phyloP scores from a whole-genome alignment of 768 basidiomycete species.

The Mycena epipterygia region DNA sequence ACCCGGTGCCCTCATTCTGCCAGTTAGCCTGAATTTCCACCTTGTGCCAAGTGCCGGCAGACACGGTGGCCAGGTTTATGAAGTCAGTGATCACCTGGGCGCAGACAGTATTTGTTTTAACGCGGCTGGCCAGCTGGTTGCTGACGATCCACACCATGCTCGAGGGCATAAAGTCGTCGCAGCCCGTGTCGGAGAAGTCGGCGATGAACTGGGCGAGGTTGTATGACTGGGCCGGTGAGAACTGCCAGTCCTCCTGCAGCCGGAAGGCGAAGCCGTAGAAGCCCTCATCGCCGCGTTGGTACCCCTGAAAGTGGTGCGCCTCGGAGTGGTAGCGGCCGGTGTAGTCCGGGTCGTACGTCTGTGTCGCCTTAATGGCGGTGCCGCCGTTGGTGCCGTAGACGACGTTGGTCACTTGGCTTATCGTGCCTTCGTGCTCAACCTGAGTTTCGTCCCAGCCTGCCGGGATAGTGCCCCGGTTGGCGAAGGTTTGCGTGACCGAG shows the following conservation, averaged over 20 bases:
- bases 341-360: slow-evolving; percentile 18
- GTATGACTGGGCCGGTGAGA: slow-evolving; percentile 8
- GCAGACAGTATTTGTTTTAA: slow-evolving; percentile 6
- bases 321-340: slow-evolving; percentile 9
- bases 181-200: slow-evolving; percentile 16
- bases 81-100: slow-evolving; percentile 8
- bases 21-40: slow-evolving; percentile 11
- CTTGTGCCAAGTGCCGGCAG: slow-evolving; percentile 12
- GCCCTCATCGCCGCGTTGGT: no score
- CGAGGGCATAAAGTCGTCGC: slow-evolving; percentile 13
- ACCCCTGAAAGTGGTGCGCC: no score
- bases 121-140: slow-evolving; percentile 16
- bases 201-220: slow-evolving; percentile 22
- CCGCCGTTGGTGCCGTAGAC: slow-evolving; percentile 13
- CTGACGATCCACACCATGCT: slow-evolving; percentile 21
- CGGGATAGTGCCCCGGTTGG: slow-evolving; percentile 20
- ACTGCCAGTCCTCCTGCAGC: slow-evolving; percentile 22
- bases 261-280: slow-evolving; percentile 3
- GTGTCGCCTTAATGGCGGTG: slow-evolving; percentile 13
- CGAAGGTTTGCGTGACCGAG: slow-evolving; percentile 1
- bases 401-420: slow-evolving; percentile 14
- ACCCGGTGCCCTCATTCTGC: slow-evolving; percentile 18
- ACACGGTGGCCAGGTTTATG: slow-evolving; percentile 17
- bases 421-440: slow-evolving; percentile 1
- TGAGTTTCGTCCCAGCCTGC: slow-evolving; percentile 9